Evolutionary conservation across 257 asterid species (phyloP), one percentile per base, ranked within the genome.

Genomic region (Scutellaria baicalensis): DNA sequence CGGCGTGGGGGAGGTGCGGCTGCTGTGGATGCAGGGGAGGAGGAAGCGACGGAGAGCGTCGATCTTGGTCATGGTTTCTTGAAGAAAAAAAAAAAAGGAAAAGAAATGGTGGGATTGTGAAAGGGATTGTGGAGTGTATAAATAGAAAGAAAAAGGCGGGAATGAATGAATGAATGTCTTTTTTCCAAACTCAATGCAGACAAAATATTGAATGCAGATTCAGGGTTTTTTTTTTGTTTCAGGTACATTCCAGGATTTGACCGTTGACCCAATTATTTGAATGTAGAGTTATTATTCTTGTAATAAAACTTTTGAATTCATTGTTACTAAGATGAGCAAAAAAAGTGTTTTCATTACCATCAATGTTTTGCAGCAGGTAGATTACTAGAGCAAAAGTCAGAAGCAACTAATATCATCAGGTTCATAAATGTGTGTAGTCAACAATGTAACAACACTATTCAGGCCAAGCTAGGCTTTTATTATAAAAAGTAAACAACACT

Each of bases 11-110:
- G 86, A 38, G 85, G 82, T 58, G 66, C 88, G 84, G 56, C 83
- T 58, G 17, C 83, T 83, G 78, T 78, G 77, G 88, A 86, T 67
- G 70, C 97, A 91, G 49, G 95, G 91, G 72, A 93, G 86, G 72
- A 93, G 78, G 72, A 90, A 84, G 2, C 99, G 96, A 69, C 96
- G 88, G 84, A 93, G 86, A 45, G 88, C 84, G 74, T 87, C 81
- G 82, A 80, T 70, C 73, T 86, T 91, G 6, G 96, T 76, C 96
- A 90, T 85, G n/a, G 6, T 74, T 3, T 49, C 49, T 71, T 75
- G 68, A 49, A 7, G 61, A n/a, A 58, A 16, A 6, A 50, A 35
- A 16, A 52, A 13, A 36, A 43, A 43, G 3, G 45, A 43, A 8
- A 3, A 0, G 14, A 11, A 6, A 45, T 35, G 52, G 31, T 16